Evolutionary conservation across 2,329 filamentous ascomycete genomes (phyloP), one percentile per base, ranked within the genome.

Genomic region (Lanzia echinophila): DNA sequence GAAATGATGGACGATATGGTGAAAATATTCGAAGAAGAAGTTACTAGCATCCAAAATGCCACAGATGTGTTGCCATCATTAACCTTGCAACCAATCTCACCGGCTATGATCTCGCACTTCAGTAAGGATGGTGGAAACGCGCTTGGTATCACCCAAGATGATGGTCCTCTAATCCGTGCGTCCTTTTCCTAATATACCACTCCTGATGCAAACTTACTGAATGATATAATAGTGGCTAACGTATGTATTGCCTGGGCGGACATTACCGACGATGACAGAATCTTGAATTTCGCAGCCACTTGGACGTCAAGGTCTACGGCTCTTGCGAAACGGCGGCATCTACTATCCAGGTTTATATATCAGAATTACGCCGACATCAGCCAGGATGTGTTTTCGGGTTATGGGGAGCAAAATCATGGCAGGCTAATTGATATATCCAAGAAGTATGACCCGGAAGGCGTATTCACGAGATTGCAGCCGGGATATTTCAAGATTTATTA

Each of bases 261-360:
- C 5, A 63, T 62, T 1, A 56, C 60, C 1, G 67, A 71, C 12
- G 72, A 76, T n/a, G 60, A 65, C 19, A 53, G 56, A 1, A 62
- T 47, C n/a, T 15, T 19, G 8, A 47, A 33, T 15, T 24, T n/a
- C 19, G 24, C 44, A 33, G 8, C 8, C 15, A 20, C 24, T 6
- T 33, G 31, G 6, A 36, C 17, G 19, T 20, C 28, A 10, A 17
- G 34, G 10, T 33, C n/a, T 19, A 36, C 33, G 17, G 15, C 32
- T 8, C 6, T 19, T 19, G 41, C 32, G 2, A 17, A 45, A 8
- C 24, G n/a, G 20, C 19, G 38, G n/a, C 19, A 31, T 15, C 10
- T 33, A 12, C 7, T 10, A 8, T 11, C 20, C 17, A 17, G 24
- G 6, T 52, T 33, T 28, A 19, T 45, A 8, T 53, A 56, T 32